phyloP scores from a whole-genome alignment of 2,329 filamentous ascomycete genomes.

The Microcyclospora tardicrescens region DNA sequence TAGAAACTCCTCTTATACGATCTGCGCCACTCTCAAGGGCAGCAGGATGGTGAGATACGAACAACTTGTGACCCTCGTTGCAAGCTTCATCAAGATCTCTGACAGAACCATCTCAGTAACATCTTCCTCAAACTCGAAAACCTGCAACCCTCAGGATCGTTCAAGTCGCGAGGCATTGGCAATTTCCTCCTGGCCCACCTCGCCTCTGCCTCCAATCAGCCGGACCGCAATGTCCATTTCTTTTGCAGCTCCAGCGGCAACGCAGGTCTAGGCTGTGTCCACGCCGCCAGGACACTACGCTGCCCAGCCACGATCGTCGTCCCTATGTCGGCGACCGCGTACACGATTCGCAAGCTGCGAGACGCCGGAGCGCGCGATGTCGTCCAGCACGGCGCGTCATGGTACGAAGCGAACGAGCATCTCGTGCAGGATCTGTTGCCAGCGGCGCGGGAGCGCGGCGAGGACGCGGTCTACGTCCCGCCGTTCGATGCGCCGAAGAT shows the following conservation, averaged over 20 bases:
- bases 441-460: slow-evolving; percentile 26
- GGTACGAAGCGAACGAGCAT: slow-evolving; percentile 56
- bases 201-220: slow-evolving; percentile 20
- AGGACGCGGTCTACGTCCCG: slow-evolving; percentile 48
- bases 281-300: slow-evolving; percentile 51
- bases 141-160: slow-evolving; percentile 71
- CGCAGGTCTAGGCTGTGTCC: slow-evolving; percentile 69
- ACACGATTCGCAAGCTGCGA: slow-evolving; percentile 60
- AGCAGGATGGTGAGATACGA: slow-evolving; percentile 52
- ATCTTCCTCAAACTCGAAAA: slow-evolving; percentile 79
- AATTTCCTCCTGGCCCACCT: slow-evolving; percentile 49
- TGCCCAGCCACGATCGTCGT: slow-evolving; percentile 64
- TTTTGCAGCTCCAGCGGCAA: slow-evolving; percentile 73
- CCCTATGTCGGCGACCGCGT: slow-evolving; percentile 48
- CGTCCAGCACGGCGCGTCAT: slow-evolving; percentile 53
- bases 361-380: slow-evolving; percentile 55
- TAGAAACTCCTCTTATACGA: slow-evolving; percentile 57
- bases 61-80: slow-evolving; percentile 1
- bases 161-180: slow-evolving; percentile 68
- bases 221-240: slow-evolving; percentile 44
- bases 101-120: slow-evolving; percentile 43
- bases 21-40: slow-evolving; percentile 53
- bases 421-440: slow-evolving; percentile 46
- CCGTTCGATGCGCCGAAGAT: slow-evolving; percentile 58
- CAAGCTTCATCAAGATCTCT: slow-evolving; percentile 10